Evolutionary conservation across 495 filamentous ascomycete genomes (phyloP).

Genomic region (Hypoxylon perforatum): DNA sequence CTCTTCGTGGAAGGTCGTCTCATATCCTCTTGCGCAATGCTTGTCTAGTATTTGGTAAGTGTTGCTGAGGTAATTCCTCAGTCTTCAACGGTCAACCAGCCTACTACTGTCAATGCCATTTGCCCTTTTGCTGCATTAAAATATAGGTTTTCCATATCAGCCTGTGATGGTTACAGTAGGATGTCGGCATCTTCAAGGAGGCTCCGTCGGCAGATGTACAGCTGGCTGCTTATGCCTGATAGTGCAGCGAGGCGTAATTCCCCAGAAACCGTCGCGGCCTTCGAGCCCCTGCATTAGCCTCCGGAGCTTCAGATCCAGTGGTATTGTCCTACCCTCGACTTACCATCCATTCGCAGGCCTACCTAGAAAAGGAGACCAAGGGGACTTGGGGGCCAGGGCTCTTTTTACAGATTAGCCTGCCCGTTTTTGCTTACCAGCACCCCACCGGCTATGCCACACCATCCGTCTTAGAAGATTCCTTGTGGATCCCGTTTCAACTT

Average conservation of each 20-base stretch:
- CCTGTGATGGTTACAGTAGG: neutral
- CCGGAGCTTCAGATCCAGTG: constrained; percentile 27
- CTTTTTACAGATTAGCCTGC: neutral
- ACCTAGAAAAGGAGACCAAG: constrained; percentile 4
- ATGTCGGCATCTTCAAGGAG: constrained; percentile 16
- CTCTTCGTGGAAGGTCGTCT: no score
- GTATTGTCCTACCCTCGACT: constrained; percentile 8
- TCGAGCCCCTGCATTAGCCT: constrained; percentile 39
- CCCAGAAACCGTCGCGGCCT: constrained; percentile 25
- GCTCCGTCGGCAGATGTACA: constrained; percentile 5
- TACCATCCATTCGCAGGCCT: no score
- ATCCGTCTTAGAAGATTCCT: constrained; percentile 32
- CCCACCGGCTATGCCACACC: constrained; percentile 37
- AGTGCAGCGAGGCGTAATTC: constrained; percentile 25
- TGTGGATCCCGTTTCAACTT: constrained; percentile 37
- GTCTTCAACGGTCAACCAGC: no score
- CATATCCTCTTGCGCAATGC: no score
- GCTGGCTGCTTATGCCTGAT: neutral
- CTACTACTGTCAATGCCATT: neutral
- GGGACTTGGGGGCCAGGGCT: constrained; percentile 19
- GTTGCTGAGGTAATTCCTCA: no score
- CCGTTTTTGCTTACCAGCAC: constrained; percentile 19
- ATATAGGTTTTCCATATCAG: neutral
- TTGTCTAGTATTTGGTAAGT: no score
- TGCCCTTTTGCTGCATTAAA: neutral